Evolutionary conservation across 1,284 basidiomycete species (phyloP).

Genomic region (Austroboletus niveus): DNA sequence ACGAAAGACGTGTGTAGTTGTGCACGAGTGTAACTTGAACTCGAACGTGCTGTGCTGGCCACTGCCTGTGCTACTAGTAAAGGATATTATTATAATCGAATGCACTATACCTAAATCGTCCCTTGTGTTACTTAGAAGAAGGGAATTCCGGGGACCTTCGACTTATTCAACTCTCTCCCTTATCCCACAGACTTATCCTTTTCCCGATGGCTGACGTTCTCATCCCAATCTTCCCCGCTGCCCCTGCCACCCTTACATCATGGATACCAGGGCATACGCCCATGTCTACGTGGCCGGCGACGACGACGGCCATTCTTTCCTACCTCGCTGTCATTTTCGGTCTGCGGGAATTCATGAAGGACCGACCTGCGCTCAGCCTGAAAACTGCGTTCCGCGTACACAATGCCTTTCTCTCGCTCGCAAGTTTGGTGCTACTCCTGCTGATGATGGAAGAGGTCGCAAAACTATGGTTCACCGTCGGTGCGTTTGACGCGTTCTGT

Average conservation of each 20-base stretch:
- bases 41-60: too few species aligned
- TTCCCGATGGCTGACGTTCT: constrained; percentile 10
- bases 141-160: too few species aligned
- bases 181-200: background rate
- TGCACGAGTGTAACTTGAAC: too few species aligned
- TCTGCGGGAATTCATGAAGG: constrained; percentile 83
- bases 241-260: constrained; percentile 58
- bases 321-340: constrained; percentile 91
- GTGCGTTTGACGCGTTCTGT: constrained; percentile 82
- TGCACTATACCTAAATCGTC: too few species aligned
- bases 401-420: constrained; percentile 82
- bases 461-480: constrained; percentile 69
- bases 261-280: constrained; percentile 77
- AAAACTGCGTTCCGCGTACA: constrained; percentile 87
- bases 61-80: too few species aligned
- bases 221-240: background rate
- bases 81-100: too few species aligned
- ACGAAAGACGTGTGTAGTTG: too few species aligned
- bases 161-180: background rate
- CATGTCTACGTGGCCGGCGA: constrained; percentile 74
- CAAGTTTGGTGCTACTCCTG: constrained; percentile 77
- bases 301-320: constrained; percentile 64
- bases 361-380: constrained; percentile 70
- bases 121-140: too few species aligned
- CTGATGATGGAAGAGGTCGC: constrained; percentile 88